Conservation (phyloP, 306 rosid genomes). For the Echinosophora koreensis region DNA sequence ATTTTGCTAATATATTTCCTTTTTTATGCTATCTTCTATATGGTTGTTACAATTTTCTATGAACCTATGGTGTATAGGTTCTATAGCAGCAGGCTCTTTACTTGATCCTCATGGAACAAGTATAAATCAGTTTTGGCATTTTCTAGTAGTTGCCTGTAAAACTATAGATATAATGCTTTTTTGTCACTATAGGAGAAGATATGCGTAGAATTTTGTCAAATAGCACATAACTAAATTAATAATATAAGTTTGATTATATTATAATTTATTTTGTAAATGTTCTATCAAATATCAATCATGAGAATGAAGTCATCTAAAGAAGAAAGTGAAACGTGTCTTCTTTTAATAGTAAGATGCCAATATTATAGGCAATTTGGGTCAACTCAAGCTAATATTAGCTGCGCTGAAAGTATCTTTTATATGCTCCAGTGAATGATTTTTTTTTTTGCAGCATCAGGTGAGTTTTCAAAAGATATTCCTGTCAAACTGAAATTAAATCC, state of each 20-base stretch:
- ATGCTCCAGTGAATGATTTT: conserved; percentile 21
- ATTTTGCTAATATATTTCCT: conserved; percentile 25
- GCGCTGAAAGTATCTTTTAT: conserved; percentile 39
- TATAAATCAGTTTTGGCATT: conserved; percentile 42
- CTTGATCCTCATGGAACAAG: conserved; percentile 23
- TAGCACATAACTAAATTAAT: conserved; percentile 34
- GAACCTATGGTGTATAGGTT: conserved; percentile 8
- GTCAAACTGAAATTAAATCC: conserved; percentile 32
- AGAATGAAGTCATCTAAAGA: conserved; percentile 38
- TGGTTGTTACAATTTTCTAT: conserved; percentile 18
- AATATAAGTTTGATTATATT: conserved; percentile 36
- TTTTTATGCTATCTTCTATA: neutral
- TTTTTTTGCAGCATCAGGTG: conserved; percentile 7
- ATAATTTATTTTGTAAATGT: conserved; percentile 18
- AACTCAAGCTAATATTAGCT: conserved; percentile 43
- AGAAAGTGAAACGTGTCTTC: conserved; percentile 33
- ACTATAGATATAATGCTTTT: conserved; percentile 25
- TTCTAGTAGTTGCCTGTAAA: conserved; percentile 39
- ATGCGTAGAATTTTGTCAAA: conserved; percentile 39
- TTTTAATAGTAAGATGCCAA: conserved; percentile 36
- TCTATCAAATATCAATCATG: conserved; percentile 40
- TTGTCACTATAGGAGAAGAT: conserved; percentile 9
- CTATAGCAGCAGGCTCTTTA: too few relatives aligned
- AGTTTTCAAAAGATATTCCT: conserved; percentile 35
- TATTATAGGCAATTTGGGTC: conserved; percentile 42